Evolutionary conservation across 106 monocot species (phyloP).

Genomic region (Acorus gramineus): DNA sequence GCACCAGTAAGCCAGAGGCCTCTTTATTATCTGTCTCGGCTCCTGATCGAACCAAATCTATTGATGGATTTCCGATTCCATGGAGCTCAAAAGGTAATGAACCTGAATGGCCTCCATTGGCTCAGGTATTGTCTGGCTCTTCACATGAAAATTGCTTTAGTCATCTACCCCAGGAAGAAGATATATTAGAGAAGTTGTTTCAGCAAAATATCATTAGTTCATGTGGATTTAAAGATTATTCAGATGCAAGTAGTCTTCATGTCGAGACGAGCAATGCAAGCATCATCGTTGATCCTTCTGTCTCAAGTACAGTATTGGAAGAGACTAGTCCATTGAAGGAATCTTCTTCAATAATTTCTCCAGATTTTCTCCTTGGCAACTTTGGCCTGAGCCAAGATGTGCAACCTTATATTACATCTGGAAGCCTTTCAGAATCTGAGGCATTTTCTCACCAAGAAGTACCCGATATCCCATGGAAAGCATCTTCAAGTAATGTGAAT

Average conservation of each 20-base stretch:
- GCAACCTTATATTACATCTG: conserved; percentile 48
- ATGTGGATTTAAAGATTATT: conserved; percentile 30
- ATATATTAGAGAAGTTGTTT: conserved; percentile 2
- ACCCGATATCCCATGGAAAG: conserved; percentile 34
- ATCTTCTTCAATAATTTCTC: conserved; percentile 28
- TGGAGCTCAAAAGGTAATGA: conserved; percentile 13
- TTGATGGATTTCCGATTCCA: conserved; percentile 23
- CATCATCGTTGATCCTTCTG: conserved; percentile 12
- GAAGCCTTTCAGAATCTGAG: conserved; percentile 38
- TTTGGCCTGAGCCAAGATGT: conserved; percentile 37
- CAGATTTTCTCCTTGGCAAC: conserved; percentile 20
- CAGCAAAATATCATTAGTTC: conserved; percentile 22
- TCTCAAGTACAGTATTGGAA: conserved; percentile 23
- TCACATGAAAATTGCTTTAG: conserved; percentile 30
- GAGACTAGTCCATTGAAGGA: conserved; percentile 10
- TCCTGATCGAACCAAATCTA: conserved; percentile 13
- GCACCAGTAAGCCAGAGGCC: conserved; percentile 9
- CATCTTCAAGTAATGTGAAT: conserved; percentile 58
- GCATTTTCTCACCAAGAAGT: conserved; percentile 39
- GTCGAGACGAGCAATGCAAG: conserved; percentile 22
- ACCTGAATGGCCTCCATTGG: conserved; percentile 14
- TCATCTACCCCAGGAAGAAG: conserved; percentile 13
- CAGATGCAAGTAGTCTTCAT: conserved; percentile 24
- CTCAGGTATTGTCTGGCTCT: conserved; percentile 28
- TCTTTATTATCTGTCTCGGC: conserved; percentile 23